These are phyloP conservation scores for Metarhizium sp. DNA, from an alignment of 2,329 filamentous ascomycete species.

Conservation along the genomic window DNA sequence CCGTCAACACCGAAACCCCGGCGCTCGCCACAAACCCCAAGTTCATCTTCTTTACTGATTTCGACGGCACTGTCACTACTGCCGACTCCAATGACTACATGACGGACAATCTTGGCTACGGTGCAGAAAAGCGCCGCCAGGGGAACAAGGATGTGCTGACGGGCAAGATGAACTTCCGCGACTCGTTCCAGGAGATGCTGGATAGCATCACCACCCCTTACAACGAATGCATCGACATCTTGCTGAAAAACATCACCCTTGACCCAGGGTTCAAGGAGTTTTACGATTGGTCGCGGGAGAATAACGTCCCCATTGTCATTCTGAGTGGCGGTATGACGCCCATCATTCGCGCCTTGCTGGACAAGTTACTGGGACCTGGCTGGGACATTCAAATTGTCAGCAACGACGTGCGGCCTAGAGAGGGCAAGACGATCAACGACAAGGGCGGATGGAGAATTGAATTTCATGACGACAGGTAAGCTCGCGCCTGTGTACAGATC, in stretches of 20 bases:
- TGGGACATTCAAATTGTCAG: slow-evolving; percentile 83
- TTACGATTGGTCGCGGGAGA: slow-evolving; percentile 68
- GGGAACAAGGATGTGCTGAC: slow-evolving; percentile 71
- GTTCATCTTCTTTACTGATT: slow-evolving; percentile 98
- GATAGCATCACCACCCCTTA: slow-evolving; percentile 76
- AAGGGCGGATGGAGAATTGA: slow-evolving; percentile 79
- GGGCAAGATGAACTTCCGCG: slow-evolving; percentile 64
- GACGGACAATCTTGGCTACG: slow-evolving; percentile 90
- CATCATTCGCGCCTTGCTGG: slow-evolving; percentile 75
- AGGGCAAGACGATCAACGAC: slow-evolving; percentile 65
- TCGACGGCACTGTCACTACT: slow-evolving; percentile 88
- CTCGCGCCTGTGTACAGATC: neutral
- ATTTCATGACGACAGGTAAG: slow-evolving; percentile 76
- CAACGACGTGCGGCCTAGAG: slow-evolving; percentile 61
- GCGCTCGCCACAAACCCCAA: slow-evolving; percentile 62
- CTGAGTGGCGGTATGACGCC: slow-evolving; percentile 89
- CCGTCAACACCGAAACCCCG: slow-evolving; percentile 35
- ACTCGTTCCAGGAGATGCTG: slow-evolving; percentile 87
- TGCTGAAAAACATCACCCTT: slow-evolving; percentile 75
- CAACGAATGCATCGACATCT: slow-evolving; percentile 67
- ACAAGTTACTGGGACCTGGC: slow-evolving; percentile 67
- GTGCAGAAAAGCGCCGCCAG: slow-evolving; percentile 56
- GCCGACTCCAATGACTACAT: slow-evolving; percentile 59
- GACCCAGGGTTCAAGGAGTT: slow-evolving; percentile 86
- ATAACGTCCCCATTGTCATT: slow-evolving; percentile 88